These are phyloP conservation scores for Eucalyptus sp. DNA, from an alignment of 345 rosid species.

Conservation along the genomic window DNA sequence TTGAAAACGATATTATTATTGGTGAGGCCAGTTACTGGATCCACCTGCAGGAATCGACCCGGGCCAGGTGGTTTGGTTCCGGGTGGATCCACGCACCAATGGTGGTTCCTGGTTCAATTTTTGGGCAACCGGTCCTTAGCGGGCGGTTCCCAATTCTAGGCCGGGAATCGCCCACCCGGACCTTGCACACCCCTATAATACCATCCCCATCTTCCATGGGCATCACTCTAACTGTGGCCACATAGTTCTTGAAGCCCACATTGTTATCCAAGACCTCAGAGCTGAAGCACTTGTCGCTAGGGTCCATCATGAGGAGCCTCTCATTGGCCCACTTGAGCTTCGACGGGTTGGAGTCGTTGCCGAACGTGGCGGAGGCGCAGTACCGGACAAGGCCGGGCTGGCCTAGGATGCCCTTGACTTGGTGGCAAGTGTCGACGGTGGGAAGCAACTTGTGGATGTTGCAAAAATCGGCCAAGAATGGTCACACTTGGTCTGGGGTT, in stretches of 20 bases:
- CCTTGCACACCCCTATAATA: too few species aligned
- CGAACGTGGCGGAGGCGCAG: slow-evolving; percentile 5
- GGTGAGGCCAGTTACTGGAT: too few species aligned
- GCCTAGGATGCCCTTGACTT: slow-evolving; percentile 29
- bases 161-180: too few species aligned
- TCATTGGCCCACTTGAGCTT: slow-evolving; percentile 33
- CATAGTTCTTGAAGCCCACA: slow-evolving; percentile 30
- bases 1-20: too few species aligned
- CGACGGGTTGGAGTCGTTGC: background rate
- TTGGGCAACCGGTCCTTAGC: too few species aligned
- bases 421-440: slow-evolving; percentile 25
- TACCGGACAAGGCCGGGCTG: slow-evolving; percentile 42
- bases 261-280: slow-evolving; percentile 53
- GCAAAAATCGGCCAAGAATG: slow-evolving; percentile 48
- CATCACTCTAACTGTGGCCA: slow-evolving; percentile 28
- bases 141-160: too few species aligned
- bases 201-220: background rate
- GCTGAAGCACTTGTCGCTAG: slow-evolving; percentile 21
- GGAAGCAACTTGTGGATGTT: slow-evolving; percentile 44
- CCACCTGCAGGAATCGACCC: too few species aligned
- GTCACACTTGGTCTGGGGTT: slow-evolving; percentile 42
- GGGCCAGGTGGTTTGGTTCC: too few species aligned
- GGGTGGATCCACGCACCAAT: too few species aligned
- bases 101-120: too few species aligned
- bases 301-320: slow-evolving; percentile 35